Conservation (phyloP, 2,329 filamentous ascomycete species). For the Colletotrichum sp. region DNA sequence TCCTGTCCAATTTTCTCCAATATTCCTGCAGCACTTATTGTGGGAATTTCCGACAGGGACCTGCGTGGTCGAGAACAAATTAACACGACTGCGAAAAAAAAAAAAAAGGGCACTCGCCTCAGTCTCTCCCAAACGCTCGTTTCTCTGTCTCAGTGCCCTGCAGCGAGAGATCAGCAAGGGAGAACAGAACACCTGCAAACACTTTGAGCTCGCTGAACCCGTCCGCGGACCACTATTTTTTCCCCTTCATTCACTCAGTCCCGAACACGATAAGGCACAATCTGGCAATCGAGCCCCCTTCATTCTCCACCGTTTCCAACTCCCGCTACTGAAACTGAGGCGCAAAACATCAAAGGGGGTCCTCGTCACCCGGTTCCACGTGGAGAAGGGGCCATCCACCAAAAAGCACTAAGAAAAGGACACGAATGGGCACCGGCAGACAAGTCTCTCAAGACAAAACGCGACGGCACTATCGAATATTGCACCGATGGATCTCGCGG, state of each 20-base stretch:
- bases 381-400: background rate
- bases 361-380: background rate
- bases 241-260: background rate
- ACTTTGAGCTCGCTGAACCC: background rate
- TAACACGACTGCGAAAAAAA: background rate
- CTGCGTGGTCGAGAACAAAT: background rate
- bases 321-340: slow-evolving; percentile 15
- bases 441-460: background rate
- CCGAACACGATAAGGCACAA: background rate
- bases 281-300: background rate
- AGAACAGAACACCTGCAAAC: slow-evolving; percentile 6
- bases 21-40: slow-evolving; percentile 5
- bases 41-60: background rate
- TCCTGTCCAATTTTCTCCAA: background rate
- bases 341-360: background rate
- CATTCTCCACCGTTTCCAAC: background rate
- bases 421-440: background rate
- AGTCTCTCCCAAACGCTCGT: background rate
- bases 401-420: background rate
- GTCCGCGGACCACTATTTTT: background rate
- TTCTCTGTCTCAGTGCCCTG: slow-evolving; percentile 11
- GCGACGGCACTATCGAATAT: background rate
- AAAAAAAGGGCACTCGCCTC: background rate
- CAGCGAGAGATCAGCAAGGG: slow-evolving; percentile 1
- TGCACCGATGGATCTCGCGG: background rate